Evolutionary conservation across 345 rosid genomes (phyloP), one percentile per base, ranked within the genome.

Genomic region (Erodium maritimum): DNA sequence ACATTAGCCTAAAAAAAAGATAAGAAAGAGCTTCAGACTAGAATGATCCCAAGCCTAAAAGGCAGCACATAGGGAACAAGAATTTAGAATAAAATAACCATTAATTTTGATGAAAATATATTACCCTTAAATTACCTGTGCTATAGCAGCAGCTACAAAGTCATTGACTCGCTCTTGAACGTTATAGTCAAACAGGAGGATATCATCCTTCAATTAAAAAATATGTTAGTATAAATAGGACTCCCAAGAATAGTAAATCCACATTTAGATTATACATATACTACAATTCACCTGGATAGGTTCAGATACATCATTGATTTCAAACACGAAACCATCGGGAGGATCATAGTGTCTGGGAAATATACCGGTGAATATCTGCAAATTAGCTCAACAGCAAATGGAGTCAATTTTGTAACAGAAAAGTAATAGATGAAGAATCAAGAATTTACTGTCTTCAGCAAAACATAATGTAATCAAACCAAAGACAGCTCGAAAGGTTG

Each of bases 341-440:
- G 97, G 97, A 50, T 91, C 96, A 69, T 91, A 88, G 77, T 91
- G 94, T 72, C 72, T 75, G 16, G 95, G 88, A 68, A 91, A 91
- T 64, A 87, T 73, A 58, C 97, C 96, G n/a, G 96, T 82, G 69
- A 91, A 91, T 70, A 87, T 87, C 96, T 91, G 79, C 64, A 69
- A 24, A 29, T 48, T 58, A 48, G 46, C 21, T 3, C 12, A 50
- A 72, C 37, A 48, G 21, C 59, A 21, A 42, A 53, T 25, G 46
- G 60, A 19, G 58, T 5, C 16, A 6, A 8, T 17, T 55, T 58
- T 50, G 60, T 23, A 14, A 63, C 19, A 56, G 60, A 45, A 10
- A 16, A 53, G 24, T 21, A 17, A 58, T 19, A 51, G 54, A 51
- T 51, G 54, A n/a, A 17, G 20, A 17, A 17, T 5, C 14, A 17